Evolutionary conservation across 2,329 filamentous ascomycete species (phyloP).

Genomic region (Mariannaea sp.): DNA sequence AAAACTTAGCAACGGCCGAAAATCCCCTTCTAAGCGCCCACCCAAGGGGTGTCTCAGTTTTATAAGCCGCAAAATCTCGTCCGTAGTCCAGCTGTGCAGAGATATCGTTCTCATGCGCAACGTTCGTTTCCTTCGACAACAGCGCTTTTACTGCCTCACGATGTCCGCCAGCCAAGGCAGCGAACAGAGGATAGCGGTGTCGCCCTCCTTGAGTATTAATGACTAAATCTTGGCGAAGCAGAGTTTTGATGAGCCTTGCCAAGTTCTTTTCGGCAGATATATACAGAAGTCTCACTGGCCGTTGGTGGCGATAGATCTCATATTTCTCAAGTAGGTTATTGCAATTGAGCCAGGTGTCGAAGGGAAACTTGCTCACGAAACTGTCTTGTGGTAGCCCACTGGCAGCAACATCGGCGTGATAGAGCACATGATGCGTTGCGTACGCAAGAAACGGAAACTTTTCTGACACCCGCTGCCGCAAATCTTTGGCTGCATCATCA

Average conservation of each 20-base stretch:
- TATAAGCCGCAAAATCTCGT: not conserved
- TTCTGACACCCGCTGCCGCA: not conserved
- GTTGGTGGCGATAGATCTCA: not conserved
- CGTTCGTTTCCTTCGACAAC: not conserved
- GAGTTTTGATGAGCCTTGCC: not conserved
- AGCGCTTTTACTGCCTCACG: slow-evolving; percentile 1
- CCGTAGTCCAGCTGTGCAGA: not conserved
- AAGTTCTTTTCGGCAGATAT: not conserved
- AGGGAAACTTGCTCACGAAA: not conserved
- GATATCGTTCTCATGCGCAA: not conserved
- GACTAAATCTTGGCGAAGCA: not conserved
- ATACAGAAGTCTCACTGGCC: slow-evolving; percentile 11
- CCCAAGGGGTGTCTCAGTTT: not conserved
- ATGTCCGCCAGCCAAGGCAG: slow-evolving; percentile 1
- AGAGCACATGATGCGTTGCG: slow-evolving; percentile 12
- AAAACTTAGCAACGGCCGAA: not conserved
- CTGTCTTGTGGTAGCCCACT: accelerated
- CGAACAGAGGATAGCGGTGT: slow-evolving; percentile 14
- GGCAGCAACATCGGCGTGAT: slow-evolving; percentile 22
- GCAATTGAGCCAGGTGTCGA: not conserved
- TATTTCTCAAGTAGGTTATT: slow-evolving; percentile 12
- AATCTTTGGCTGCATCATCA: not conserved
- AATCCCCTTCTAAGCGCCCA: not conserved
- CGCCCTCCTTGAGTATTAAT: slow-evolving; percentile 1
- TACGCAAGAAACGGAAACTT: slow-evolving; percentile 24